Evolutionary conservation across 164 flowering plant species (phyloP).

Genomic region (Stephania cephalantha): DNA sequence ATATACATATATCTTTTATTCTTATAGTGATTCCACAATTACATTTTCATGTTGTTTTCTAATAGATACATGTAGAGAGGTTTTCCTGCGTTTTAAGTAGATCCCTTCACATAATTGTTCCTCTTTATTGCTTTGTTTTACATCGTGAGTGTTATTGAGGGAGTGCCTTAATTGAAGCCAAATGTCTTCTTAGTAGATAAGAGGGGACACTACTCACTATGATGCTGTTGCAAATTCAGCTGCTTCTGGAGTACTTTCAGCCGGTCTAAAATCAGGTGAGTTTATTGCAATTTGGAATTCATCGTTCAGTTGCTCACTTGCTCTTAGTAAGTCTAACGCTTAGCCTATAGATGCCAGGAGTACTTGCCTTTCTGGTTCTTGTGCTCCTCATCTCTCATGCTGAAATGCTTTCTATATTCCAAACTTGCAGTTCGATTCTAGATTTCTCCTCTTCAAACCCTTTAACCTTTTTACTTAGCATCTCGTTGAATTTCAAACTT

Average conservation of each 20-base stretch:
- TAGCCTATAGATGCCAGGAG: no score
- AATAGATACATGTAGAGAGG: neutral
- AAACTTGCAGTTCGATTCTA: no score
- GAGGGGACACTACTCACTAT: slow-evolving; percentile 98
- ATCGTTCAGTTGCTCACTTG: no score
- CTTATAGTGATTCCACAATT: neutral
- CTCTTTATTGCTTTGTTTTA: neutral
- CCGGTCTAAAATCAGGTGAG: slow-evolving; percentile 82
- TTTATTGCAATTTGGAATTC: neutral
- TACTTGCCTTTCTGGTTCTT: no score
- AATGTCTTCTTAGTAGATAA: slow-evolving; percentile 41
- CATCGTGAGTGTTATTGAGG: neutral
- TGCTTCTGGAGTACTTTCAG: slow-evolving; percentile 92
- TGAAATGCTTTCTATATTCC: no score
- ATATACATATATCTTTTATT: neutral
- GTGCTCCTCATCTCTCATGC: no score
- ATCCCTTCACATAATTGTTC: neutral
- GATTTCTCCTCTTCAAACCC: no score
- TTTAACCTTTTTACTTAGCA: no score
- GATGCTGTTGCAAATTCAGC: slow-evolving; percentile 97
- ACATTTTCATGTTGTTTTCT: neutral
- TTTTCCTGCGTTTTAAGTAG: neutral
- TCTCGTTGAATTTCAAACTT: no score
- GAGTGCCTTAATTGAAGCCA: slow-evolving; percentile 7
- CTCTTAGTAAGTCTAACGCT: no score